A percentile compares a stretch with the other conserved stretches of the same genome.
These are phyloP conservation scores for Candida ovalis DNA, from an alignment of 805 yeast species.

Conservation along the genomic window DNA sequence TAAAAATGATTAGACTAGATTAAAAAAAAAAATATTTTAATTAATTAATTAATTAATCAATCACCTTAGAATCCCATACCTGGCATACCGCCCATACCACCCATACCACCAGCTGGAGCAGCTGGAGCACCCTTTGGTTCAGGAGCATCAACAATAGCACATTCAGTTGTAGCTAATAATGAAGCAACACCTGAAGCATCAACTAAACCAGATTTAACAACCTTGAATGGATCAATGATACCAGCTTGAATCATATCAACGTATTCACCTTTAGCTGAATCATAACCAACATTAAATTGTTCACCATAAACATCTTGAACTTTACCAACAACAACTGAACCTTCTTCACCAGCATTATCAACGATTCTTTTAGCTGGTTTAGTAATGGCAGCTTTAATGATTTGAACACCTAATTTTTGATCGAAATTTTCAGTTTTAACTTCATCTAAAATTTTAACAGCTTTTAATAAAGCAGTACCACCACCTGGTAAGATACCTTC, in stretches of 20 bases:
- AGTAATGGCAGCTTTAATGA: slow-evolving; percentile 87
- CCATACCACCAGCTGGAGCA: slow-evolving; percentile 60
- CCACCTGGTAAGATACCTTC: slow-evolving; percentile 99
- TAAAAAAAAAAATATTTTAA: neutral
- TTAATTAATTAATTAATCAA: too few species aligned
- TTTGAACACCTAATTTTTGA: slow-evolving; percentile 92
- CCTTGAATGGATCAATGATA: slow-evolving; percentile 98
- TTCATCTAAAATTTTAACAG: slow-evolving; percentile 67
- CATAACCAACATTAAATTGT: slow-evolving; percentile 87
- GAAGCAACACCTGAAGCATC: slow-evolving; percentile 99
- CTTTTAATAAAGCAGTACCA: slow-evolving; percentile 96
- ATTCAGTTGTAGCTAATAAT: slow-evolving; percentile 94
- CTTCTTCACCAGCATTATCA: slow-evolving; percentile 97
- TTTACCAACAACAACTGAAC: slow-evolving; percentile 93
- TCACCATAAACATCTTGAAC: slow-evolving; percentile 55
- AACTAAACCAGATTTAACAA: slow-evolving; percentile 89
- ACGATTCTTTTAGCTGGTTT: slow-evolving; percentile 95
- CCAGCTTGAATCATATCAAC: slow-evolving; percentile 96
- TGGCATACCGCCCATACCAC: slow-evolving; percentile 50
- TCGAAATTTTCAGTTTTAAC: slow-evolving; percentile 85
- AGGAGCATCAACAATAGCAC: slow-evolving; percentile 96
- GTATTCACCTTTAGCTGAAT: slow-evolving; percentile 87
- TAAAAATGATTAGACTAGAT: neutral
- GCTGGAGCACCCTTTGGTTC: slow-evolving; percentile 61
- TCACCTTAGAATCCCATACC: slow-evolving; percentile 31